A percentile compares a stretch with the other conserved stretches of the same genome.
Conservation (phyloP, 2,329 filamentous ascomycete species). For the Ophiocordyceps robertsii region DNA sequence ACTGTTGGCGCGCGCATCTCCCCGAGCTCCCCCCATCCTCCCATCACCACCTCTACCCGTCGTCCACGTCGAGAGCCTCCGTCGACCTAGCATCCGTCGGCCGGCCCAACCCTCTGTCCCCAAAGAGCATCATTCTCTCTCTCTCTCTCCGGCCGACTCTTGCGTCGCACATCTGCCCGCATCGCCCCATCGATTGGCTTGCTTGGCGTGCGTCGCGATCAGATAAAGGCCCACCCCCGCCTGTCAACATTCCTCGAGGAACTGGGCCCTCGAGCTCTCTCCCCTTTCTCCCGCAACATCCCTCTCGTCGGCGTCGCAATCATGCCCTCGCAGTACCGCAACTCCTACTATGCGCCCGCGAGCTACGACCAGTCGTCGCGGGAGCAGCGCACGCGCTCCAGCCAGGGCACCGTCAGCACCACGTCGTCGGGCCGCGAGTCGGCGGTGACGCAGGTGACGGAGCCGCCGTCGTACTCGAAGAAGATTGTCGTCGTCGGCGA, state of each 20-base stretch:
- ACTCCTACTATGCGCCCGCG: constrained; percentile 34
- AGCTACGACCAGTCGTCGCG: constrained; percentile 23
- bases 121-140: no score
- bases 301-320: constrained; percentile 5
- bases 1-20: background rate
- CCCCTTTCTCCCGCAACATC: background rate
- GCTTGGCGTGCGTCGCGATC: background rate
- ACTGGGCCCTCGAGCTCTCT: background rate
- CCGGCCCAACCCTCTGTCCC: no score
- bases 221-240: background rate
- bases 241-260: constrained; percentile 6
- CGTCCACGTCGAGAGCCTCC: background rate
- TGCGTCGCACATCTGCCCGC: background rate
- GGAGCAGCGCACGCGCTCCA: constrained; percentile 51
- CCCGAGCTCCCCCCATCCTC: background rate
- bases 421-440: constrained; percentile 64
- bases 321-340: constrained; percentile 41
- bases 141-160: background rate
- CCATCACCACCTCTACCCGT: background rate
- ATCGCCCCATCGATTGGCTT: background rate
- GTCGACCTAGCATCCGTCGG: no score
- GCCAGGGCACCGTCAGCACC: constrained; percentile 83
- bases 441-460: constrained; percentile 72
- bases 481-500: constrained; percentile 99
- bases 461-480: constrained; percentile 89